Conservation (phyloP, 805 yeast genomes). For the Monosporozyma yasuniensis region DNA sequence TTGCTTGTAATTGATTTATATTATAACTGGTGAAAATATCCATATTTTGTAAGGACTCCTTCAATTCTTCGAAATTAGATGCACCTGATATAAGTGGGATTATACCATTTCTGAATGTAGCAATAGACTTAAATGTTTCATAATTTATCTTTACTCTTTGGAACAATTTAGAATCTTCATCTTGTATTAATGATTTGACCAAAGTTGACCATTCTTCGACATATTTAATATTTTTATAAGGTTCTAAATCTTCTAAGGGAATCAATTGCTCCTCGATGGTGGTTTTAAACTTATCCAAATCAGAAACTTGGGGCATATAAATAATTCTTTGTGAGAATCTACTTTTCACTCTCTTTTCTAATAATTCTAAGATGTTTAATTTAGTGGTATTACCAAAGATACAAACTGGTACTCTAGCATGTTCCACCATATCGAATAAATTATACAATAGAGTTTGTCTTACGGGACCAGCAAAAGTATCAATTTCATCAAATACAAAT, state of each 20-base stretch:
- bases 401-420: constrained; percentile 59
- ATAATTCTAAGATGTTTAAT: constrained; percentile 63
- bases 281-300: constrained; percentile 42
- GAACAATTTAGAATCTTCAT: constrained; percentile 30
- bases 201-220: constrained; percentile 37
- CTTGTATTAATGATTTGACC: constrained; percentile 25
- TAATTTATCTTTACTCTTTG: constrained; percentile 38
- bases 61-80: constrained; percentile 20
- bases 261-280: constrained; percentile 34
- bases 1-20: constrained; percentile 23
- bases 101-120: constrained; percentile 39
- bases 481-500: constrained; percentile 79
- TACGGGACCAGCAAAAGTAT: constrained; percentile 57
- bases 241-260: not conserved
- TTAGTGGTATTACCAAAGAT: constrained; percentile 74
- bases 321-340: constrained; percentile 78
- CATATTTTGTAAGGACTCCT: constrained; percentile 13
- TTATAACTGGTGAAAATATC: constrained; percentile 18
- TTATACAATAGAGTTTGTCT: constrained; percentile 84
- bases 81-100: constrained; percentile 36
- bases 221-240: not conserved
- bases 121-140: constrained; percentile 51
- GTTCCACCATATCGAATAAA: constrained; percentile 77
- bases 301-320: constrained; percentile 43
- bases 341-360: constrained; percentile 87